Evolutionary conservation across 2,329 filamentous ascomycete species (phyloP).

Genomic region (Pseudogymnoascus sp.): DNA sequence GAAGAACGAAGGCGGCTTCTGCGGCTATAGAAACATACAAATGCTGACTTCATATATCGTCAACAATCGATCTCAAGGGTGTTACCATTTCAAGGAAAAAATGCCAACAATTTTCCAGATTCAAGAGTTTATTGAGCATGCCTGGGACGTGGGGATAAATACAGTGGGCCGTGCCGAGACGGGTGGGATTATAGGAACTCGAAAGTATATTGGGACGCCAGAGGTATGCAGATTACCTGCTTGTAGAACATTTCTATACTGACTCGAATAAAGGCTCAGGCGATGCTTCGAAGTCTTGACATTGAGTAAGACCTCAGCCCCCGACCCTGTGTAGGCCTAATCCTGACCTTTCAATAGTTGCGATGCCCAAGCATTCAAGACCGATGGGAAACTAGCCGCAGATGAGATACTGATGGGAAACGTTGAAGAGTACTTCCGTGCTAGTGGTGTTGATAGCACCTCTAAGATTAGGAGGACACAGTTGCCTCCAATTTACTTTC

Average conservation of each 20-base stretch:
- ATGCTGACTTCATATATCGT: conserved; percentile 79
- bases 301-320: conserved; percentile 48
- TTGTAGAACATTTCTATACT: conserved; percentile 5
- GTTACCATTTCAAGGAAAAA: conserved; percentile 50
- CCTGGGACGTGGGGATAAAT: conserved; percentile 84
- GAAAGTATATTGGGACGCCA: conserved; percentile 92
- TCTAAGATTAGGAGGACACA: conserved; percentile 64
- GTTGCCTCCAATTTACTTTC: conserved; percentile 81
- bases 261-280: conserved; percentile 55
- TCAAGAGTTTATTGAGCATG: conserved; percentile 78
- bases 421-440: conserved; percentile 69
- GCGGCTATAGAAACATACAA: conserved; percentile 92
- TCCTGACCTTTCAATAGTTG: conserved; percentile 38
- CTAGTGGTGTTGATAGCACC: conserved; percentile 41
- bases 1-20: conserved; percentile 78
- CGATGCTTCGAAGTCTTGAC: conserved; percentile 63
- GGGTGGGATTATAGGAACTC: conserved; percentile 76
- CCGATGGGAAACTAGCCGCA: conserved; percentile 32
- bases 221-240: conserved; percentile 50
- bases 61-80: conserved; percentile 48
- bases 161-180: conserved; percentile 69
- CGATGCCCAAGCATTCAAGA: conserved; percentile 54
- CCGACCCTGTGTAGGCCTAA: background rate
- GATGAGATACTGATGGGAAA: conserved; percentile 51
- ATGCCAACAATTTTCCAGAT: conserved; percentile 74